Percentiles rank a stretch among this genome's conserved stretches.
These are phyloP conservation scores for Xylariales sp. DNA, from an alignment of 2,329 filamentous ascomycete genomes.

Conservation along the genomic window DNA sequence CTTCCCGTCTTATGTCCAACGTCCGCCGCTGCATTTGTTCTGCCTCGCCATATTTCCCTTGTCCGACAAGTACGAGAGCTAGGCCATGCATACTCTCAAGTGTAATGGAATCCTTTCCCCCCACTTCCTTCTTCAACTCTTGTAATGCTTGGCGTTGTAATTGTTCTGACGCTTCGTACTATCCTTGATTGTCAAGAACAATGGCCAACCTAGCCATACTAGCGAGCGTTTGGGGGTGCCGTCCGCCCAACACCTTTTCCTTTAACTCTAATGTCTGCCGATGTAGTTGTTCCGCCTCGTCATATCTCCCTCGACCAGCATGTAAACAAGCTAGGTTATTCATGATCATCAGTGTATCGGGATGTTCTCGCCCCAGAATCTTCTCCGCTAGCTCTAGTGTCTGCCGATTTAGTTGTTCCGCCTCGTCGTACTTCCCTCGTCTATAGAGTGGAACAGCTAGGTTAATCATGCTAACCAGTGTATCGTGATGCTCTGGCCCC, in stretches of 20 bases:
- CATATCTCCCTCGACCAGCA: neutral
- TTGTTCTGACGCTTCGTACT: neutral
- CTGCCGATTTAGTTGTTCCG: too few relatives aligned
- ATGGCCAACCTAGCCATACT: slow-evolving; percentile 1
- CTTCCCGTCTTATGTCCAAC: neutral
- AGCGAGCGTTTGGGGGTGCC: neutral
- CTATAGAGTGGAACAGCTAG: too few relatives aligned
- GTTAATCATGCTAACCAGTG: neutral
- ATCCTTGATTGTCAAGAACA: neutral
- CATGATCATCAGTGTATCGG: too few relatives aligned
- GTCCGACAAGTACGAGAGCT: neutral
- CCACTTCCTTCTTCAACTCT: neutral
- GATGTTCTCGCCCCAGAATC: too few relatives aligned
- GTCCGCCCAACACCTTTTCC: neutral
- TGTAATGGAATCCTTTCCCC: neutral
- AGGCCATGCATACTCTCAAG: neutral
- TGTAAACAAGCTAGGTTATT: too few relatives aligned
- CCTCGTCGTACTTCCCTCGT: too few relatives aligned
- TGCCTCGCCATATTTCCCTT: neutral
- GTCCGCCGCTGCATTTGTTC: neutral
- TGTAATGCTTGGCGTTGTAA: neutral
- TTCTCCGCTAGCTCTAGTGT: too few relatives aligned
- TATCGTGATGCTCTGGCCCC: neutral
- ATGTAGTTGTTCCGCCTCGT: neutral
- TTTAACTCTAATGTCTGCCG: slow-evolving; percentile 5